A percentile compares a stretch with the other conserved stretches of the same genome.
Evolutionary conservation across 2,329 filamentous ascomycete species (phyloP).

Genomic region (Biscogniauxia marginata): DNA sequence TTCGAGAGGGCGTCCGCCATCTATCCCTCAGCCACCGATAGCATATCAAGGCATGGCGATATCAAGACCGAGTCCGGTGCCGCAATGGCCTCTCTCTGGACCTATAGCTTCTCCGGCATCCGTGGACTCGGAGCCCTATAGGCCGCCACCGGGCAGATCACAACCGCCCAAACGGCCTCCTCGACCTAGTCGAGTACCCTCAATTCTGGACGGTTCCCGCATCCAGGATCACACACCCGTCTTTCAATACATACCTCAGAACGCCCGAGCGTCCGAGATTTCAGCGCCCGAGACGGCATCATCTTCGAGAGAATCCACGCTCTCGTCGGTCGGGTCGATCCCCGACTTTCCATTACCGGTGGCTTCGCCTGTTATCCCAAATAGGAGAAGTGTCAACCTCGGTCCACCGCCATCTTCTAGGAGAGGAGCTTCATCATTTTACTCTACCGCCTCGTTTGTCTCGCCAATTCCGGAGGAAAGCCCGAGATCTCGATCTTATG

Average conservation of each 20-base stretch:
- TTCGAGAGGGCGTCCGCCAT: slow-evolving; percentile 29
- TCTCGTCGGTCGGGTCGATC: slow-evolving; percentile 55
- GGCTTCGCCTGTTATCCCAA: slow-evolving; percentile 31
- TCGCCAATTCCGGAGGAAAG: slow-evolving; percentile 76
- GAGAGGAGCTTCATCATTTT: slow-evolving; percentile 62
- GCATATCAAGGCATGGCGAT: slow-evolving; percentile 45
- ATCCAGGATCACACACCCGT: slow-evolving; percentile 56
- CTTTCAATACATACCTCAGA: slow-evolving; percentile 47
- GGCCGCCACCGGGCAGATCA: slow-evolving; percentile 49
- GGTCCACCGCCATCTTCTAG: slow-evolving; percentile 61
- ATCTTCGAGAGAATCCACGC: slow-evolving; percentile 51
- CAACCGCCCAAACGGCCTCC: slow-evolving; percentile 58
- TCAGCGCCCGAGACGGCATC: slow-evolving; percentile 47
- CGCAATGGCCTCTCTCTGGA: slow-evolving; percentile 40
- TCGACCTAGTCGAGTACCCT: slow-evolving; percentile 59
- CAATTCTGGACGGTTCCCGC: slow-evolving; percentile 55
- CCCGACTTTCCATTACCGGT: slow-evolving; percentile 56
- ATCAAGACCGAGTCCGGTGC: slow-evolving; percentile 42
- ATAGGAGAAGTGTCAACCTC: slow-evolving; percentile 51
- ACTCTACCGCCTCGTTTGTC: slow-evolving; percentile 65
- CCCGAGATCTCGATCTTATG: slow-evolving; percentile 54
- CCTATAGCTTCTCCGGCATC: slow-evolving; percentile 25
- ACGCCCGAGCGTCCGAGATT: slow-evolving; percentile 37
- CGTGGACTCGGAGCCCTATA: slow-evolving; percentile 42
- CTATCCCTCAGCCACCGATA: slow-evolving; percentile 32